Evolutionary conservation across 2,329 filamentous ascomycete genomes (phyloP).

Genomic region (Sphaerulina musiva): DNA sequence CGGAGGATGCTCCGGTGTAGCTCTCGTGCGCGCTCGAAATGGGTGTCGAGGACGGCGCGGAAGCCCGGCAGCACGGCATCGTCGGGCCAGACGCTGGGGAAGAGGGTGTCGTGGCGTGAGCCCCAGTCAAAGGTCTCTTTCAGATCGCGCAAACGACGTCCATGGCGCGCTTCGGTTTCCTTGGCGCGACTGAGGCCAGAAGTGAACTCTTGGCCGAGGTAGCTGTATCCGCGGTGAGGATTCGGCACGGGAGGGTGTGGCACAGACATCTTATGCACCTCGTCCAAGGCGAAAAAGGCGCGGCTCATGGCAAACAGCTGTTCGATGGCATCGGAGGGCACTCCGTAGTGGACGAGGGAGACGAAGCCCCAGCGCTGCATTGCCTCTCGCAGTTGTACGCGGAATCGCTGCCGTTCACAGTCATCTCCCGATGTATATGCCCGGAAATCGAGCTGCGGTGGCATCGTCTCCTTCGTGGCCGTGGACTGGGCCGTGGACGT

Average conservation of each 20-base stretch:
- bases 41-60: constrained; percentile 7
- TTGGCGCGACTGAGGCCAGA: constrained; percentile 10
- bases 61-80: constrained; percentile 3
- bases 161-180: constrained; percentile 5
- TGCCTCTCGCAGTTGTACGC: neutral
- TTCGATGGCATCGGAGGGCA: constrained; percentile 1
- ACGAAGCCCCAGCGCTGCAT: constrained; percentile 15
- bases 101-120: constrained; percentile 5
- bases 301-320: constrained; percentile 11
- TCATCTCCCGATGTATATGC: constrained; percentile 4
- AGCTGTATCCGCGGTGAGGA: constrained; percentile 15
- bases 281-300: constrained; percentile 9
- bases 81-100: constrained; percentile 13
- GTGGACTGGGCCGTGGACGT: too few relatives aligned
- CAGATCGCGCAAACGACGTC: constrained; percentile 9
- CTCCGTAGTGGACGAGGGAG: constrained; percentile 11
- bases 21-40: constrained; percentile 5
- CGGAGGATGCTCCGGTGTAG: constrained; percentile 7
- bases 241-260: constrained; percentile 11
- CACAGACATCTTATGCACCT: constrained; percentile 10
- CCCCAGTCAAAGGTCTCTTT: constrained; percentile 16
- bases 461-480: neutral
- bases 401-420: constrained; percentile 4
- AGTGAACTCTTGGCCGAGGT: constrained; percentile 12
- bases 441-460: constrained; percentile 9